Conservation (phyloP, 177 flowering plant species). For the Vitis hybrid region DNA sequence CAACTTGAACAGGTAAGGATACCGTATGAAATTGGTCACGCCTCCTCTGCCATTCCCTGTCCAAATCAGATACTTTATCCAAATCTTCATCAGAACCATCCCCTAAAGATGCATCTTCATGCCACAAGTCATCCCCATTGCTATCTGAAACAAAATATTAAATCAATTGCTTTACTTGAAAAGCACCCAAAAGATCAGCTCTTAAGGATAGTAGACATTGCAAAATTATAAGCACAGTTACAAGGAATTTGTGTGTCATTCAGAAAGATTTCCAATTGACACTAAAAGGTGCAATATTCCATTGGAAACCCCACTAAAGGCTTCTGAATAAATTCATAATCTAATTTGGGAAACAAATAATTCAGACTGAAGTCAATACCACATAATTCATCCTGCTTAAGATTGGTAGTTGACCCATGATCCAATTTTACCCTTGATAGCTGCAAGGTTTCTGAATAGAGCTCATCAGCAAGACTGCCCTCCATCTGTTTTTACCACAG, state of each 20-base stretch:
- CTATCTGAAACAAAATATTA: conserved; percentile 24
- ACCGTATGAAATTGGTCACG: conserved; percentile 61
- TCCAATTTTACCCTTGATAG: conserved; percentile 14
- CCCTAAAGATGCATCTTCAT: conserved; percentile 44
- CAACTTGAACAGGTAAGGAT: conserved; percentile 16
- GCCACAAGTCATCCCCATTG: conserved; percentile 32
- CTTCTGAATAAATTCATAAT: neutral
- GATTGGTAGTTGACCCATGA: conserved; percentile 5
- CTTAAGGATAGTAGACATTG: neutral
- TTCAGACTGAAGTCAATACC: conserved; percentile 3
- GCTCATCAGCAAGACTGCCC: conserved; percentile 34
- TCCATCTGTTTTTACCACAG: conserved; percentile 17
- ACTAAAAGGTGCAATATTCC: too few relatives aligned
- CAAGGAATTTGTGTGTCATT: neutral
- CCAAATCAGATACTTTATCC: conserved; percentile 40
- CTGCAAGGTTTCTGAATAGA: conserved; percentile 36
- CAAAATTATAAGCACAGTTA: neutral
- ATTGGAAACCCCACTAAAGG: neutral
- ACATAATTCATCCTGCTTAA: neutral
- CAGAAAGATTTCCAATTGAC: too few relatives aligned
- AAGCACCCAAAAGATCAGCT: neutral
- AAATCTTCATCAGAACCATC: conserved; percentile 31
- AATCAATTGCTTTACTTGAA: neutral
- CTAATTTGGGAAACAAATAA: neutral
- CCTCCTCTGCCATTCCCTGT: conserved; percentile 66